phyloP scores from a whole-genome alignment of 176 grass and related monocot genomes.

The Juncus effusus region DNA sequence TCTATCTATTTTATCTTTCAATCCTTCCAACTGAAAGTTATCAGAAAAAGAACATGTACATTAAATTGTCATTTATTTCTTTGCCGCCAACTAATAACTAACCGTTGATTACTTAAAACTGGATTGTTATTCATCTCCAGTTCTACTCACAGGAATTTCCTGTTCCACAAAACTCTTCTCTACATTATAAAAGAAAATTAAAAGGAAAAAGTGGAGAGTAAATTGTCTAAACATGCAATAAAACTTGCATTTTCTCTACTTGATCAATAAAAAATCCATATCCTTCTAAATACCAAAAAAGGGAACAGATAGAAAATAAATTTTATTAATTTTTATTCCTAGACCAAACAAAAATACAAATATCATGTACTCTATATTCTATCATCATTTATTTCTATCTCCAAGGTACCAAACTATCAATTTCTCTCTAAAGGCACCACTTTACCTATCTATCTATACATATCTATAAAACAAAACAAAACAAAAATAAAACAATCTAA shows the following conservation, averaged over 20 bases:
- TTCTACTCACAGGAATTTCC: neutral
- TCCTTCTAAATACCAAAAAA: neutral
- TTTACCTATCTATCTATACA: conserved; percentile 8
- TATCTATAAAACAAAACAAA: conserved; percentile 21
- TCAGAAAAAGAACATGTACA: conserved; percentile 7
- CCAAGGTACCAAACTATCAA: too few species aligned
- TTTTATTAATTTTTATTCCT: conserved; percentile 9
- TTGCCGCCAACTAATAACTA: conserved; percentile 25
- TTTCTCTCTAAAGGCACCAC: neutral
- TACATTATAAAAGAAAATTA: too few species aligned
- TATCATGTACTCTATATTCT: too few species aligned
- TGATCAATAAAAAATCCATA: too few species aligned
- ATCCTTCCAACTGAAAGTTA: too few species aligned
- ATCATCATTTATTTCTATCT: too few species aligned
- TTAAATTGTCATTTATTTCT: conserved; percentile 25
- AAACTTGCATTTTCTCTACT: too few species aligned
- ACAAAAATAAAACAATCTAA: neutral
- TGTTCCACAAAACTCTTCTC: neutral
- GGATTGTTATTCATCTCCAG: neutral
- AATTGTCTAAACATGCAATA: too few species aligned
- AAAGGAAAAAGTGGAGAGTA: too few species aligned
- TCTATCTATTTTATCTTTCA: too few species aligned
- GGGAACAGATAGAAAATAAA: conserved; percentile 6
- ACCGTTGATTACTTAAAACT: conserved; percentile 14
- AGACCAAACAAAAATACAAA: conserved; percentile 1